Evolutionary conservation across 257 asterid species (phyloP), one percentile per base, ranked within the genome.

Genomic region (Verbascum thapsus): DNA sequence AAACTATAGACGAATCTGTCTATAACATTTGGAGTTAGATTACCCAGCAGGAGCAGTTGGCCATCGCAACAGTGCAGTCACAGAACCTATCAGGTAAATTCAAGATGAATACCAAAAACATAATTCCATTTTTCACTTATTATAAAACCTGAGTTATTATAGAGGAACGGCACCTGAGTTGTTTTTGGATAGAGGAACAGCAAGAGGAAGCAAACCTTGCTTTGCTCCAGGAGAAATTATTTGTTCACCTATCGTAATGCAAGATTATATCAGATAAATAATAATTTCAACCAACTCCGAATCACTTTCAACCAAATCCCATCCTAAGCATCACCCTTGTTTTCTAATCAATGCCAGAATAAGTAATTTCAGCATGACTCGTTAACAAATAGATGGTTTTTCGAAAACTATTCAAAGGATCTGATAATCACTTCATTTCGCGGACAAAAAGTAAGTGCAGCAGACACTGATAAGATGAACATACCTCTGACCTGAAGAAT

Each of bases 21-120:
- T 68, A 69, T 61, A 61, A 62, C 66, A 71, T 48, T 20, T 35
- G 42, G 56, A 74, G 17, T 58, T 58, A 44, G 59, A 60, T 80
- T 85, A 92, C 97, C 99, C 91, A 71, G 81, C 43, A 26, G 97
- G 99, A 68, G 99, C 95, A 76, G 99, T 94, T 66, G 99, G 99
- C 99, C 99, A 94, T 16, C 97, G 85, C 68, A 94, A 69, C 80
- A 92, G 72, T 22, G 97, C 97, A 65, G 95, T 85, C 58, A 87
- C 45, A 62, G 95, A 82, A 74, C 96, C 99, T 92, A 69, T 47
- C 81, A 72, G 76, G 66, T 17, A 49, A 61, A 73, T 57, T 40
- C 69, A 16, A 53, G 18, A 43, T 56, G 32, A 51, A 54, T 43
- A 20, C 32, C 44, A 19, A 47, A 61, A 60, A 38, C 48, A 40